phyloP scores from a whole-genome alignment of 768 basidiomycete genomes.

The Lactifluus piperatus region DNA sequence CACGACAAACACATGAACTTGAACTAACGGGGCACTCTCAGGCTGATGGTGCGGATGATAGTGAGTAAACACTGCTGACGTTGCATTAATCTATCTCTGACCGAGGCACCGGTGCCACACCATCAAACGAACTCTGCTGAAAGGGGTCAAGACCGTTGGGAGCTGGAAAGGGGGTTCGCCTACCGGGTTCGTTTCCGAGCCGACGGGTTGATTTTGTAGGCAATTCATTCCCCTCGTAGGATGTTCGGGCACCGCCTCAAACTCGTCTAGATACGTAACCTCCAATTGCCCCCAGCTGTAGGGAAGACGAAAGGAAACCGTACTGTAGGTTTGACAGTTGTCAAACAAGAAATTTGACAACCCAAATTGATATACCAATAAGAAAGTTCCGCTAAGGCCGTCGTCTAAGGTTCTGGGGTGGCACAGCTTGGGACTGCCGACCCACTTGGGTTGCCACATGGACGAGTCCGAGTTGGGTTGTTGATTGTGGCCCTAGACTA shows the following conservation, averaged over 20 bases:
- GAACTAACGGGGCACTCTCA: too few species aligned
- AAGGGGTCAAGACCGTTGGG: too few species aligned
- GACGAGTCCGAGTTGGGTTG: not conserved
- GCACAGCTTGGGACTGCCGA: not conserved
- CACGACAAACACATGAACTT: not conserved
- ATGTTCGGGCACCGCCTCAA: too few species aligned
- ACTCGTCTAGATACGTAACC: too few species aligned
- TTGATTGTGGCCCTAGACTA: not conserved
- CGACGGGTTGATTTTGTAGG: not conserved
- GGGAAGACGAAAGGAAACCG: too few species aligned
- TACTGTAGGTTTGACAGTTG: too few species aligned
- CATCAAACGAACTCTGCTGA: too few species aligned
- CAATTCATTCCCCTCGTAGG: too few species aligned
- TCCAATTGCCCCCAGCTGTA: too few species aligned
- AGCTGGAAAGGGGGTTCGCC: not conserved
- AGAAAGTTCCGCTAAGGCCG: not conserved
- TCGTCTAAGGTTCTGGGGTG: constrained; percentile 1
- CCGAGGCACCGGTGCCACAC: too few species aligned
- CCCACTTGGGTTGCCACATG: not conserved
- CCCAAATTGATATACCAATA: not conserved
- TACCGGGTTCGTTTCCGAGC: not conserved
- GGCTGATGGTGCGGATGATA: not conserved
- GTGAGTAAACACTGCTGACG: not conserved
- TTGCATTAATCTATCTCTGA: not conserved
- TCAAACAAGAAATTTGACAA: too few species aligned